Evolutionary conservation across 163 green algal genomes (phyloP), one percentile per base, ranked within the genome.

Genomic region (Scenedesmus sp.): DNA sequence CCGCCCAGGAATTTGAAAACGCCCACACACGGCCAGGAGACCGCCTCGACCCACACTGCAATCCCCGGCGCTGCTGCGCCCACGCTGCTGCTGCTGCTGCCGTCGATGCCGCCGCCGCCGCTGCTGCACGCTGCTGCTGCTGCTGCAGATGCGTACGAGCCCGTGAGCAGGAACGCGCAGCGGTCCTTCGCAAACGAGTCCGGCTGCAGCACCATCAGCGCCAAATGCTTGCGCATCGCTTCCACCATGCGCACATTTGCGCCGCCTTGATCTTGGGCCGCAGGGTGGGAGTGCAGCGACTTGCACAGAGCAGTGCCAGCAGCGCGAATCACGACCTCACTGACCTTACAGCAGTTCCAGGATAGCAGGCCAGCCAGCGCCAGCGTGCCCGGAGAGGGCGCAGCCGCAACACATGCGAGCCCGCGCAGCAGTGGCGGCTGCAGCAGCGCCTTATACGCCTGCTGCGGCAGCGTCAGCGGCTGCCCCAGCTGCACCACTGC

Each of bases 301-400:
- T 23, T 26, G 15, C 18, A 62, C 84, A 89, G 84, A 10, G 84
- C 70, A 1, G 20, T 62, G 57, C 23, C 23, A 1, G 57, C 26
- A 26, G 57, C 84, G 3, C 23, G 7, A 5, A 55, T 85, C 23
- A 91, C 6, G 26, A 87, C 5, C 1, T 56, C 4, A 5, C 3
- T 79, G 12, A 79, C 20, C 26, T 60, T 59, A 6, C 9, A 55
- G 87, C 70, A 67, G 87, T 86, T 86, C 74, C 76, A 91, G 4
- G 87, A 66, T 59, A 91, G 76, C 87, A 91, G 87, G 6, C 74
- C 74, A 23, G 76, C 74, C 9, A 91, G 87, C 55, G 70, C 13
- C 4, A 86, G 74, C 76, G 66, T 59, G n/a, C 8, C 26, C 10
- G 18, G 12, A 57, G 26, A 57, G 6, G 57, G 23, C 9, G 64